Conservation (phyloP, 345 rosid genomes). For the Geranium rotundifolium region DNA sequence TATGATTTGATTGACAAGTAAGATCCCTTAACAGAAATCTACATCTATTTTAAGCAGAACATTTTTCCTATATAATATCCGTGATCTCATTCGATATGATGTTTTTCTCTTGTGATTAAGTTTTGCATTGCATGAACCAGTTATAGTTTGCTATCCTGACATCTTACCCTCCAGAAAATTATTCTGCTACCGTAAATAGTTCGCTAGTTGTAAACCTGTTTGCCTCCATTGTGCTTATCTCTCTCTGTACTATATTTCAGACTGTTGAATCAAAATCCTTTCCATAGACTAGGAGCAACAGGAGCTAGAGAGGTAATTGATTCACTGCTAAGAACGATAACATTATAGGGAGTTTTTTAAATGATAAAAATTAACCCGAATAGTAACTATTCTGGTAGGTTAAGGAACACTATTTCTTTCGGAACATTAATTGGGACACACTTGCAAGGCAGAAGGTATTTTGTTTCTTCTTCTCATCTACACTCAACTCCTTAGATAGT, state of each 20-base stretch:
- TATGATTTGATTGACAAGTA: constrained; percentile 77
- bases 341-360: background rate
- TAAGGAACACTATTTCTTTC: constrained; percentile 72
- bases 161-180: too few relatives aligned
- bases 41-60: background rate
- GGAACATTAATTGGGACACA: constrained; percentile 87
- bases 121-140: too few relatives aligned
- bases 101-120: too few relatives aligned
- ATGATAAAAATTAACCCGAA: constrained; percentile 12
- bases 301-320: constrained; percentile 73
- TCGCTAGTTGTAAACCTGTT: too few relatives aligned
- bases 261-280: constrained; percentile 75
- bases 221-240: background rate
- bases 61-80: too few relatives aligned
- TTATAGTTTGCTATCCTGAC: background rate
- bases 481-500: too few relatives aligned
- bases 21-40: constrained; percentile 16
- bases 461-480: background rate
- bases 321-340: constrained; percentile 5
- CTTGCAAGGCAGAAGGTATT: constrained; percentile 88
- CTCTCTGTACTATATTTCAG: constrained; percentile 29
- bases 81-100: too few relatives aligned
- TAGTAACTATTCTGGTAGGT: constrained; percentile 33
- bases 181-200: too few relatives aligned
- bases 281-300: constrained; percentile 85